A percentile compares a stretch with the other conserved stretches of the same genome.
phyloP scores from a whole-genome alignment of 108 stramenopile species.

The Thalassiosira profunda region DNA sequence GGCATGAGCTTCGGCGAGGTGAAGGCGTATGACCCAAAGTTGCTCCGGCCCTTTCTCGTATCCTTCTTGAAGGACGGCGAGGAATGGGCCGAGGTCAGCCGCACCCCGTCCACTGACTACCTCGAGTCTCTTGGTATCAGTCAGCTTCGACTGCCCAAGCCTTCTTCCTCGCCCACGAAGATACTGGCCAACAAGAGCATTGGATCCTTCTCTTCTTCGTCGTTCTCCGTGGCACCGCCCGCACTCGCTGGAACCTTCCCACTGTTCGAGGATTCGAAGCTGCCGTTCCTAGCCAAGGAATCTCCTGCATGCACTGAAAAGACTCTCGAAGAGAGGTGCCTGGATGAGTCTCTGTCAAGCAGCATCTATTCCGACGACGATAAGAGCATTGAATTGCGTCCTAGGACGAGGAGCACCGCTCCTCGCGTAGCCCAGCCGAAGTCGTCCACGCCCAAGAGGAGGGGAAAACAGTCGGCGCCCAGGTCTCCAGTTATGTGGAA shows the following conservation, averaged over 20 bases:
- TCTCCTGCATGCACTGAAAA: too few relatives aligned
- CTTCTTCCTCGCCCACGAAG: neutral
- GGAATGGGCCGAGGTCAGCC: conserved; percentile 11
- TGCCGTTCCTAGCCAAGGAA: too few relatives aligned
- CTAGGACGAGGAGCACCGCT: too few relatives aligned
- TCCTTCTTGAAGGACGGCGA: conserved; percentile 7
- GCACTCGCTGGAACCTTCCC: neutral
- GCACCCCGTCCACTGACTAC: conserved; percentile 12
- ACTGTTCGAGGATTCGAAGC: conserved; percentile 5
- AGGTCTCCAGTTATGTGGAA: conserved; percentile 8
- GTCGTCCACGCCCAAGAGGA: neutral
- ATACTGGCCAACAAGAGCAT: conserved; percentile 4
- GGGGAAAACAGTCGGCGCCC: neutral
- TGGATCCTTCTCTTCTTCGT: conserved; percentile 15
- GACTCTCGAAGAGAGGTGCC: too few relatives aligned
- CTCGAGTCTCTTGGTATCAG: neutral
- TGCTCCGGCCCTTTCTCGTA: conserved; percentile 12
- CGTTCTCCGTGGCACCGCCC: conserved; percentile 9
- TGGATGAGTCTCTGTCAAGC: too few relatives aligned
- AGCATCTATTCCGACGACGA: too few relatives aligned
- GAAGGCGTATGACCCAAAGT: conserved; percentile 8
- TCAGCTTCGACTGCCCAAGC: neutral
- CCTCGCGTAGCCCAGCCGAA: neutral
- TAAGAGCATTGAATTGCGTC: neutral
- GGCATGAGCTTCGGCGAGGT: conserved; percentile 24